Evolutionary conservation across 306 rosid species (phyloP), one percentile per base, ranked within the genome.

Genomic region (Quercus mongolica): DNA sequence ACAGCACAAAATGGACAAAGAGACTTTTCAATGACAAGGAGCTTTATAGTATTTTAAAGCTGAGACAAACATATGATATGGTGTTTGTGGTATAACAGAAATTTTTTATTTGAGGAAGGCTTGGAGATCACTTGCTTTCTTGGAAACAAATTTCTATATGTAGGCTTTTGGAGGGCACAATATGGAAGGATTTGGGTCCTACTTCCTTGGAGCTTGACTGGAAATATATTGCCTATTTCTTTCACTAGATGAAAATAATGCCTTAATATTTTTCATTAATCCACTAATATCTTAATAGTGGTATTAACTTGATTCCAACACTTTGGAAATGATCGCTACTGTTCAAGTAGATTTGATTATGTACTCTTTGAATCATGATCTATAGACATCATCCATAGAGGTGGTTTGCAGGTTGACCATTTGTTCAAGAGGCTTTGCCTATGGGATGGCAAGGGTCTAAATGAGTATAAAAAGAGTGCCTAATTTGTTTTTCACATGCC

Each of bases 181-280:
- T 68, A 68, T n/a, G 10, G 25, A 15, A 20, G 56, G 44, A 46
- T 69, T 23, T 56, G 28, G 75, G 69, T 56, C 81, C 81, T 56
- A 56, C 56, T 67, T 33, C 44, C 33, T 76, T 41, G 44, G 17
- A 9, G 20, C 44, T 76, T 76, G 17, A 57, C 61, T 35, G 56
- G 21, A 52, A 65, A 28, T 64, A 76, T 31, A 58, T 12, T 41
- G 2, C 8, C 17, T 12, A 30, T 49, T 64, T 76, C 55, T 15
- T 25, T 64, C 64, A 11, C 31, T 10, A 35, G 59, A 18, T 63
- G 25, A 76, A 62, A 49, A 49, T 49, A 49, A 38, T 49, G 69
- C 44, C 49, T 15, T 55, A 8, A 64, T 41, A 68, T 59, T 67
- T 67, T 67, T 65, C 33, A 65, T 31, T 10, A 20, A 30, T 18